These are phyloP conservation scores for Gossypium australe DNA, from an alignment of 345 rosid species.

Conservation along the genomic window DNA sequence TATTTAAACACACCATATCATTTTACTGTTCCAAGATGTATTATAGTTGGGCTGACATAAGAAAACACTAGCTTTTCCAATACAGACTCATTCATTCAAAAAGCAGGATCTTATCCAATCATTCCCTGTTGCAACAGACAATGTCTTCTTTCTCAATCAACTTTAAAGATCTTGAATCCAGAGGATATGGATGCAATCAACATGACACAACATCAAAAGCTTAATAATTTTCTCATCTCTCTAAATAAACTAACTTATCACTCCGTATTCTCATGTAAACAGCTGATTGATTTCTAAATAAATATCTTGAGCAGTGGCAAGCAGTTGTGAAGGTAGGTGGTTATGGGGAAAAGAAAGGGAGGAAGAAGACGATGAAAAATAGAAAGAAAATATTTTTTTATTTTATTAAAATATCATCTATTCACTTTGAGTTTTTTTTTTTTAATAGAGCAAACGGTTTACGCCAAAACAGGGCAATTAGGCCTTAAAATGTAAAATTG, in stretches of 20 bases:
- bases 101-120: not conserved
- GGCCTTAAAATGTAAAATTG: too few relatives aligned
- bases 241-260: not conserved
- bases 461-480: too few relatives aligned
- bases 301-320: too few relatives aligned
- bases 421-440: too few relatives aligned
- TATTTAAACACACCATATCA: not conserved
- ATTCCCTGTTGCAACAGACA: slow-evolving; percentile 10
- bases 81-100: not conserved
- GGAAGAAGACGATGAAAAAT: too few relatives aligned
- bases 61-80: not conserved
- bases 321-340: too few relatives aligned
- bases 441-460: too few relatives aligned
- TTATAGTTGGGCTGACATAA: slow-evolving; percentile 6
- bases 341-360: too few relatives aligned
- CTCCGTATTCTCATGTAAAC: not conserved
- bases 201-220: slow-evolving; percentile 49
- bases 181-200: slow-evolving; percentile 50
- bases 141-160: slow-evolving; percentile 62
- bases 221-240: slow-evolving; percentile 20
- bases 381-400: too few relatives aligned
- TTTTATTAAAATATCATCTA: too few relatives aligned
- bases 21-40: not conserved
- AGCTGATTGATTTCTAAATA: not conserved
- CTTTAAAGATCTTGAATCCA: slow-evolving; percentile 56